Conservation (phyloP, 2,329 filamentous ascomycete species). For the Venturia aucupariae region DNA sequence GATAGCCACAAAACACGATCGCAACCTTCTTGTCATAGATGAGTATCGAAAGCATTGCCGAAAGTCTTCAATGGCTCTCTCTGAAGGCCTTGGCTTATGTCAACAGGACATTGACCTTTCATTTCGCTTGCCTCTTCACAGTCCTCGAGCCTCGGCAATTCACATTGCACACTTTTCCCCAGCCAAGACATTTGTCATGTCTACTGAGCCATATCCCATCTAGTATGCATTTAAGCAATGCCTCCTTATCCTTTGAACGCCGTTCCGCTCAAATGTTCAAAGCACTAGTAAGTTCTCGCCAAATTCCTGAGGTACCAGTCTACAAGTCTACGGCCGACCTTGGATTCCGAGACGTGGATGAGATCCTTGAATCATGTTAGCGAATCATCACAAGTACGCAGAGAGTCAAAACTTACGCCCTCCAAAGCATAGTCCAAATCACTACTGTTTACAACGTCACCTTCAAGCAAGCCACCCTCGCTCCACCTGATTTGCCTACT, state of each 20-base stretch:
- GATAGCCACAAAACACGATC: too few species aligned
- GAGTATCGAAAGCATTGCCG: too few species aligned
- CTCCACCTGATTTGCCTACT: constrained; percentile 93
- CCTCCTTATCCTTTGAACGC: constrained; percentile 6
- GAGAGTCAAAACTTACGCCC: constrained; percentile 53
- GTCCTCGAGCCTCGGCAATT: too few species aligned
- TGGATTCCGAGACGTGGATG: constrained; percentile 97
- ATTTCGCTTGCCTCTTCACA: too few species aligned
- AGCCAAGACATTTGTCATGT: background rate
- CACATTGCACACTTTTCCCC: background rate
- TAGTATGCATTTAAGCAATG: background rate
- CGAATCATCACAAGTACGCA: constrained; percentile 5
- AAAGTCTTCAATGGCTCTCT: too few species aligned
- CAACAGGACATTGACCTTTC: too few species aligned
- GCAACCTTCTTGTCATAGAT: too few species aligned
- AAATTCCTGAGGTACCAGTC: constrained; percentile 99
- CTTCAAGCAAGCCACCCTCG: constrained; percentile 81
- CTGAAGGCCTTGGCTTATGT: too few species aligned
- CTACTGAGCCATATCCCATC: background rate
- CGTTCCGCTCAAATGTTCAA: background rate
- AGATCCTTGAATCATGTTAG: constrained; percentile 55
- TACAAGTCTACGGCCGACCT: constrained; percentile 92
- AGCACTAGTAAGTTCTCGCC: constrained; percentile 73
- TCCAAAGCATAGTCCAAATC: constrained; percentile 97
- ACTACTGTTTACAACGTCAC: constrained; percentile 84